Percentiles rank a stretch among this genome's conserved stretches.
These are phyloP conservation scores for Fusarium agapanthi DNA, from an alignment of 2,329 filamentous ascomycete genomes.

Conservation along the genomic window DNA sequence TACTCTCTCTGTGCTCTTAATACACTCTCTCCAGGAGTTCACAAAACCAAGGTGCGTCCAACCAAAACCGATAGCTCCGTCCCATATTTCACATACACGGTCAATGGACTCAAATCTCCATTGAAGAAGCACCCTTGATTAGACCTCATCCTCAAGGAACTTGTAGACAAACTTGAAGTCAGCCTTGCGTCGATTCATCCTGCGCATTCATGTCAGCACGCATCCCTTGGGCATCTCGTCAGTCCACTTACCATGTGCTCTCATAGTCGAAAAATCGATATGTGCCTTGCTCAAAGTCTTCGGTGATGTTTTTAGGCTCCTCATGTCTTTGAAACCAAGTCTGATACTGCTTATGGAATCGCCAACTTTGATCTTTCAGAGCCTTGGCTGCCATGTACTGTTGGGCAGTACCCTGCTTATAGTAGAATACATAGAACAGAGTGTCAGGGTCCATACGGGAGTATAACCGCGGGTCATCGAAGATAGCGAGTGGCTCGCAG, in stretches of 20 bases:
- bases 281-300: constrained; percentile 98
- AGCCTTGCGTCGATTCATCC: constrained; percentile 98
- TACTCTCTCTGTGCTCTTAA: constrained; percentile 17
- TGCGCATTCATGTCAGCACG: constrained; percentile 50
- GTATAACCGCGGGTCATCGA: constrained; percentile 91
- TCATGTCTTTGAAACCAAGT: constrained; percentile 99
- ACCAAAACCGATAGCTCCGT: constrained; percentile 27
- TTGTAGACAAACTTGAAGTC: constrained; percentile 99
- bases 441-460: constrained; percentile 92
- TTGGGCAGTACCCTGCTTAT: constrained; percentile 94
- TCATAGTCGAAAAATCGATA: constrained; percentile 99
- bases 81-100: constrained; percentile 17
- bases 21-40: constrained; percentile 17
- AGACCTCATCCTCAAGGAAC: constrained; percentile 94
- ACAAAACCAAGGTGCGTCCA: constrained; percentile 33
- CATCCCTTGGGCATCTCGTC: background rate
- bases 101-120: background rate
- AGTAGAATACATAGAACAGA: constrained; percentile 99
- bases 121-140: constrained; percentile 12
- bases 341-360: constrained; percentile 99
- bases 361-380: constrained; percentile 98
- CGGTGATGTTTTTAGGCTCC: constrained; percentile 97
- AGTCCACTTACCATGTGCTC: constrained; percentile 84
- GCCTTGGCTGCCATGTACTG: constrained; percentile 96
- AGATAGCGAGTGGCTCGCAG: constrained; percentile 88